Conservation (phyloP, 2,329 filamentous ascomycete species). For the Eutypa lata region DNA sequence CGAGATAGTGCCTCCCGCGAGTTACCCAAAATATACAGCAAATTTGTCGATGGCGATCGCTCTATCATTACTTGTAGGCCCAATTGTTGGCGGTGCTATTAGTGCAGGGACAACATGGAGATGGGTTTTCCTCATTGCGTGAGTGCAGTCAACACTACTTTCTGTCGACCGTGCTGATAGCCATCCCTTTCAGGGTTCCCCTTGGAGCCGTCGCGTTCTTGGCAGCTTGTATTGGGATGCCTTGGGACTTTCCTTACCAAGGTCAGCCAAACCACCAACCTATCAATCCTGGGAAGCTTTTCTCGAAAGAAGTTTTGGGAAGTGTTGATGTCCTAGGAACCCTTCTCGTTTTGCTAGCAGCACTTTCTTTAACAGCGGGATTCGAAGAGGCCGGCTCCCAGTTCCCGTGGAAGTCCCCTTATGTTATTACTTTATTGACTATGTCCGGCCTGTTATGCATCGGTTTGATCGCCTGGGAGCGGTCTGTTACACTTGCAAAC, state of each 20-base stretch:
- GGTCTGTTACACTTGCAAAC: neutral
- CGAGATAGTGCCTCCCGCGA: neutral
- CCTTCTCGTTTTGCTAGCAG: neutral
- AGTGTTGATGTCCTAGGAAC: neutral
- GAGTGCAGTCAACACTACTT: too few relatives aligned
- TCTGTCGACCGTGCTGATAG: neutral
- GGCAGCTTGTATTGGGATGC: too few relatives aligned
- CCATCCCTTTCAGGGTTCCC: neutral
- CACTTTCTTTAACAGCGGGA: neutral
- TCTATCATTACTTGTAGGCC: neutral
- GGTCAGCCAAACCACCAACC: neutral
- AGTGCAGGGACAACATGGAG: neutral
- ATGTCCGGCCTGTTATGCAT: neutral
- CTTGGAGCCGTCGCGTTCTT: neutral
- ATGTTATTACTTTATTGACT: neutral
- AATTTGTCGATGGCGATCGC: neutral
- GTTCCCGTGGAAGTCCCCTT: conserved; percentile 1
- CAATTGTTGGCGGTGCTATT: neutral
- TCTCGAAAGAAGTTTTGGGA: neutral
- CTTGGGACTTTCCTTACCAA: too few relatives aligned
- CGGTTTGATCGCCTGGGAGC: neutral
- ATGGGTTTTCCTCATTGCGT: neutral
- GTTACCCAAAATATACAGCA: neutral
- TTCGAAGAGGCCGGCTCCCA: conserved; percentile 1
- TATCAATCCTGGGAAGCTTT: neutral